Conservation (phyloP, 495 filamentous ascomycete genomes). For the Aspergillus cristatus region DNA sequence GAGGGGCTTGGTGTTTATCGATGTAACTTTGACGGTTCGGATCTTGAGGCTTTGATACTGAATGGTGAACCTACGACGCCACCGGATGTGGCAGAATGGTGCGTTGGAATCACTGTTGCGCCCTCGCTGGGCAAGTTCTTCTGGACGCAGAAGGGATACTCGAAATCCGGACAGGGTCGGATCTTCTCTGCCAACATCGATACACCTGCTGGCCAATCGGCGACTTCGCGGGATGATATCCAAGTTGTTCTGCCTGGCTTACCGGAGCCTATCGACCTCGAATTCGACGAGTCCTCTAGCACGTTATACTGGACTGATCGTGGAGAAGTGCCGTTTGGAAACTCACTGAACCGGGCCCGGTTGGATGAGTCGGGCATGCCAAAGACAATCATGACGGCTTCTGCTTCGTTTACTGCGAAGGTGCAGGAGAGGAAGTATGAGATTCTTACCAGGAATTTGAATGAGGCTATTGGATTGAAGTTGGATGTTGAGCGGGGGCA, state of each 20-base stretch:
- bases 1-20: conserved; percentile 33
- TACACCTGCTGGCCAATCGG: conserved; percentile 4
- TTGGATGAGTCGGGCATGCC: conserved; percentile 8
- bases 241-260: conserved; percentile 24
- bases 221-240: conserved; percentile 15
- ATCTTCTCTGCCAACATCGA: conserved; percentile 31
- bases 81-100: conserved; percentile 21
- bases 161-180: conserved; percentile 26
- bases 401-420: background rate
- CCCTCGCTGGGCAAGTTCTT: conserved; percentile 24
- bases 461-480: conserved; percentile 39
- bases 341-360: conserved; percentile 27
- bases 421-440: too few relatives aligned
- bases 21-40: conserved; percentile 26
- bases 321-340: conserved; percentile 38
- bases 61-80: conserved; percentile 16
- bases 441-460: conserved; percentile 24
- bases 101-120: conserved; percentile 32
- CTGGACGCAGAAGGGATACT: conserved; percentile 40
- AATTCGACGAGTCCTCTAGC: conserved; percentile 24
- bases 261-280: conserved; percentile 43
- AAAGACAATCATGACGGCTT: background rate
- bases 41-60: conserved; percentile 22
- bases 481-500: conserved; percentile 23
- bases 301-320: conserved; percentile 44